Evolutionary conservation across 371 early-diverging fungal species (phyloP).

Genomic region (Rhizopus sp.): DNA sequence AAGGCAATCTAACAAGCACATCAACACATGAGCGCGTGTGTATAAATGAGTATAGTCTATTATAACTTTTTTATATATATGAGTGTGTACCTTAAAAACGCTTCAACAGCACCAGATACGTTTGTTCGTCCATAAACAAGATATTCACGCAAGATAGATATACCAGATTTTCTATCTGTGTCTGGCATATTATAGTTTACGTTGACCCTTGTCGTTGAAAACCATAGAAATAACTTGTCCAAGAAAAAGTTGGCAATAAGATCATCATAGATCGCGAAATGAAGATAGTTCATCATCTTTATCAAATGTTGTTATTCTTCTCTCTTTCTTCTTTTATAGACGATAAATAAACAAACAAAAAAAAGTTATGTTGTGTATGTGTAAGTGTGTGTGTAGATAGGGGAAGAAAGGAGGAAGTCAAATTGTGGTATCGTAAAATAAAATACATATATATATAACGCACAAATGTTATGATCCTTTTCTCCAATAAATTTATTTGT

Average conservation of each 20-base stretch:
- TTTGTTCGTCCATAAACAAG: neutral
- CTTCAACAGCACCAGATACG: slow-evolving; percentile 14
- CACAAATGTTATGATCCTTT: too few species aligned
- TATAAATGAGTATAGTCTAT: slow-evolving; percentile 43
- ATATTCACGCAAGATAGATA: neutral
- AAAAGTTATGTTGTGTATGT: too few species aligned
- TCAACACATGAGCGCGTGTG: too few species aligned
- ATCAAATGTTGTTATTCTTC: neutral
- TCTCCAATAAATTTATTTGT: too few species aligned
- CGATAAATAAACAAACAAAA: neutral
- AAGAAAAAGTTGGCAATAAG: neutral
- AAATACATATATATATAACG: too few species aligned
- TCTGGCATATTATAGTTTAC: neutral
- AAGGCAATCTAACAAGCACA: slow-evolving; percentile 23
- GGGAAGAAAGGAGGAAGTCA: too few species aligned
- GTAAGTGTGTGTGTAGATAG: too few species aligned
- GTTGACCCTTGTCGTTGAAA: neutral
- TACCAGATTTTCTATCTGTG: neutral
- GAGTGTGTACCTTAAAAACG: neutral
- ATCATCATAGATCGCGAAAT: slow-evolving; percentile 3
- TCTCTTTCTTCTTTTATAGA: neutral
- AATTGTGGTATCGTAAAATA: too few species aligned
- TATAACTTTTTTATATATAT: slow-evolving; percentile 23
- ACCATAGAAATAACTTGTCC: slow-evolving; percentile 1
- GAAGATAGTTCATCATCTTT: neutral